Evolutionary conservation across 306 rosid genomes (phyloP).

Genomic region (Prunus fruticosa): DNA sequence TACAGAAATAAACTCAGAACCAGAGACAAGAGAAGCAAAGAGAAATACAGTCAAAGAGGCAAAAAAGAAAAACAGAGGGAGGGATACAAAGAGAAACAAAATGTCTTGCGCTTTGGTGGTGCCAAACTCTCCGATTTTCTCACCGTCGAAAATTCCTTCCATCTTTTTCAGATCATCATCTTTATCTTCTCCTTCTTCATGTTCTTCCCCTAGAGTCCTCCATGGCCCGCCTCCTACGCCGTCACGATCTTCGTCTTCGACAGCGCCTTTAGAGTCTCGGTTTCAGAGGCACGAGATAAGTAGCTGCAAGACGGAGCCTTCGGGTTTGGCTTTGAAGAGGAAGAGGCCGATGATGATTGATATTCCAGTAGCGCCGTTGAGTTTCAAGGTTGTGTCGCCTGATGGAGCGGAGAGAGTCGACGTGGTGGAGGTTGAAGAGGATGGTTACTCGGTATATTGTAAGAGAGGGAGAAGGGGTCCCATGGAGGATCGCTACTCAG

Average conservation of each 20-base stretch:
- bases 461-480: conserved; percentile 46
- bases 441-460: conserved; percentile 47
- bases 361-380: conserved; percentile 22
- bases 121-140: conserved; percentile 40
- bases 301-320: conserved; percentile 1
- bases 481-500: conserved; percentile 55
- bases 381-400: conserved; percentile 23
- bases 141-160: conserved; percentile 37
- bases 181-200: conserved; percentile 20
- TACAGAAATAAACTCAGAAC: not conserved
- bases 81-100: not conserved
- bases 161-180: conserved; percentile 27
- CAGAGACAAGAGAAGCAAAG: not conserved
- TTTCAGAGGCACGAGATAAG: conserved; percentile 4
- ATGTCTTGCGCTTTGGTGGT: conserved; percentile 41
- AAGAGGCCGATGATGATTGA: conserved; percentile 45
- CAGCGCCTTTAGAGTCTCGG: conserved; percentile 10
- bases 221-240: conserved; percentile 25
- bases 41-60: not conserved
- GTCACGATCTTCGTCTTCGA: not conserved
- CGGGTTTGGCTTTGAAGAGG: conserved; percentile 35
- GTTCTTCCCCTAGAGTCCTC: conserved; percentile 32
- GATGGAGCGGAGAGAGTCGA: conserved; percentile 25
- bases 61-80: no score
- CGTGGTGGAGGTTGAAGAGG: conserved; percentile 43